Evolutionary conservation across 768 basidiomycete genomes (phyloP), one percentile per base, ranked within the genome.

Genomic region (Porphyrellus cyaneotinctus): DNA sequence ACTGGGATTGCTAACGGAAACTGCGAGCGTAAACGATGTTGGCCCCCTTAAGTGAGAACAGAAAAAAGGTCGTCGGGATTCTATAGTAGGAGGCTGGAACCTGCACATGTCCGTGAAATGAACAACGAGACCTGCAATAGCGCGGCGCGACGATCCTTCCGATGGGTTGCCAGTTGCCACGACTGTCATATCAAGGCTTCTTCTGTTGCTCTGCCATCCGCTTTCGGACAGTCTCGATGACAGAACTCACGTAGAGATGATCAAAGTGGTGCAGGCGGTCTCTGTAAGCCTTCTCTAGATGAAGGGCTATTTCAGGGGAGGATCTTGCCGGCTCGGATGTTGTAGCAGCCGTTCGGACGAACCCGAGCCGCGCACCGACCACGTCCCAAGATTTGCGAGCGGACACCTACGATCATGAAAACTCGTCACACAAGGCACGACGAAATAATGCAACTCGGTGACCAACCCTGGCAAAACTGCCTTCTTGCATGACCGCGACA

Each of bases 241-340:
- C 67, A 22, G 66, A 67, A 45, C 64, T 62, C 56, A 67, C 67
- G 52, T 69, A 67, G 56, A 67, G 62, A 45, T 67, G 65, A 47
- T 69, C 66, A 49, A 69, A 67, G 58, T 69, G 67, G 43, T 69
- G 62, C 37, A 67, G 64, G 26, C 62, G 65, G 44, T 67, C 67
- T 47, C 38, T 60, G 57, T 67, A 67, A 2, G 32, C 57, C 33
- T 62, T 67, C 42, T 68, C 62, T 18, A 69, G 47, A 30, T 67
- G 67, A 35, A 13, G 35, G 15, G 66, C 66, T 43, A 69, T 53
- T 43, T 62, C 64, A 33, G 53, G 44, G 12, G 67, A 58, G n/a
- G 52, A 67, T 48, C 51, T 56, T 6, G 67, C 64, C 33, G 62
- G 60, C 47, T 59, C 53, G 14, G 58, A 51, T 28, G 56, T 53